Percentiles rank a stretch among this genome's conserved stretches.
phyloP scores from a whole-genome alignment of 371 early-diverging fungal genomes.

The Umbelopsis sp. region DNA sequence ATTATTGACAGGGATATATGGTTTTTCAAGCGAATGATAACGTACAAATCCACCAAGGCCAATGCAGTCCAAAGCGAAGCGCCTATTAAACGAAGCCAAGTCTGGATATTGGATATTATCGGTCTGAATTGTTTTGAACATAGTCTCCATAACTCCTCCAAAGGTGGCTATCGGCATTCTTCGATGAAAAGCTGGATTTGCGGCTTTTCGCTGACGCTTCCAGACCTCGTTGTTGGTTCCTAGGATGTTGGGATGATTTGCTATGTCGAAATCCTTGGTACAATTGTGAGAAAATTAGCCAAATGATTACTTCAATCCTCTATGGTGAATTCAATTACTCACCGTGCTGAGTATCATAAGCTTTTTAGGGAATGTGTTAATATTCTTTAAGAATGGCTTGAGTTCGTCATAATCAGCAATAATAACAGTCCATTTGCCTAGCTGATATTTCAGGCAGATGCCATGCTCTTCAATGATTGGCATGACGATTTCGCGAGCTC shows the following conservation, averaged over 20 bases:
- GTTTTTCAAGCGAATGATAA: background rate
- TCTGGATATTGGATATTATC: conserved; percentile 6
- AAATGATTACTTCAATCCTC: background rate
- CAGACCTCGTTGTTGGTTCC: conserved; percentile 24
- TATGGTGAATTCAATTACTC: conserved; percentile 14
- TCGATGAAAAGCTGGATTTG: conserved; percentile 42
- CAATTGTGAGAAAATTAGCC: background rate
- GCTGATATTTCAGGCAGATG: conserved; percentile 31
- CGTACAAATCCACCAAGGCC: conserved; percentile 26
- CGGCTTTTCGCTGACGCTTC: conserved; percentile 33
- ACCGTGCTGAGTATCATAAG: conserved; percentile 27
- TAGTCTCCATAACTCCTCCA: conserved; percentile 24
- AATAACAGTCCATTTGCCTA: conserved; percentile 31
- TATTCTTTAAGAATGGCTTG: conserved; percentile 29
- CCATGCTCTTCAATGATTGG: conserved; percentile 33
- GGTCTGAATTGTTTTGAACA: conserved; percentile 29
- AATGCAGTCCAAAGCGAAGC: conserved; percentile 26
- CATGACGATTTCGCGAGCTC: conserved; percentile 25
- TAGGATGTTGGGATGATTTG: conserved; percentile 23
- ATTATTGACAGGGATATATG: background rate
- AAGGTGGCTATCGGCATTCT: conserved; percentile 35
- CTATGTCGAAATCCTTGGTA: conserved; percentile 21
- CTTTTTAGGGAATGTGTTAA: conserved; percentile 29
- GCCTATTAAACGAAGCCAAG: background rate
- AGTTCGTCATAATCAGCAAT: conserved; percentile 33